Evolutionary conservation across 371 early-diverging fungal species (phyloP).

Genomic region (Polyrhizophydium stewartii): DNA sequence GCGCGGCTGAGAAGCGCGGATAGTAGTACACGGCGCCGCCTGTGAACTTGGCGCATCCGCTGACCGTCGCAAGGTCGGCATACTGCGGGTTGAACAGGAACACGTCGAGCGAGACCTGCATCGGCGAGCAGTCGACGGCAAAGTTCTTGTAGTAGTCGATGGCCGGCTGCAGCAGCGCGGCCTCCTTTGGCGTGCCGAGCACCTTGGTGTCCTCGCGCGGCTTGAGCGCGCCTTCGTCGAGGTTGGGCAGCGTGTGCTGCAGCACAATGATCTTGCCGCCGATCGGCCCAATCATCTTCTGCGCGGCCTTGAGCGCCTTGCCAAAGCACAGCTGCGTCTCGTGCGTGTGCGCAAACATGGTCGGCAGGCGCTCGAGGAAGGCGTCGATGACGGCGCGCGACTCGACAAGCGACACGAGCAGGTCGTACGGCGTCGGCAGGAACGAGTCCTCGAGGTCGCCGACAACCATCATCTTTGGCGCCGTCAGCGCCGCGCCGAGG

Average conservation of each 20-base stretch:
- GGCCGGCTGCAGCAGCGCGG: conserved; percentile 75
- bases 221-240: conserved; percentile 77
- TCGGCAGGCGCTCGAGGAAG: conserved; percentile 68
- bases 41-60: conserved; percentile 82
- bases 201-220: conserved; percentile 81
- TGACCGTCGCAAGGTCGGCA: conserved; percentile 90
- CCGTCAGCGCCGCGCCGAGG: conserved; percentile 50
- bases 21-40: conserved; percentile 95
- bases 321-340: conserved; percentile 76
- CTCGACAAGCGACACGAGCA: conserved; percentile 82
- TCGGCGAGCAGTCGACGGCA: conserved; percentile 87
- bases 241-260: conserved; percentile 77
- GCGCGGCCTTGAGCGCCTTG: conserved; percentile 79
- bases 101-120: conserved; percentile 90
- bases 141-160: conserved; percentile 89
- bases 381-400: conserved; percentile 63
- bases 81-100: conserved; percentile 86
- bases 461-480: conserved; percentile 92
- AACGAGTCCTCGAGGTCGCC: conserved; percentile 87
- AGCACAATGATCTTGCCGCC: conserved; percentile 91
- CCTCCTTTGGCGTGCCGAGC: conserved; percentile 77
- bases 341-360: conserved; percentile 80
- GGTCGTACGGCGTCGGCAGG: conserved; percentile 77
- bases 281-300: conserved; percentile 72
- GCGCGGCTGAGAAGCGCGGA: conserved; percentile 87